Evolutionary conservation across 2,329 filamentous ascomycete genomes (phyloP).

Genomic region (Penicillium sp.): DNA sequence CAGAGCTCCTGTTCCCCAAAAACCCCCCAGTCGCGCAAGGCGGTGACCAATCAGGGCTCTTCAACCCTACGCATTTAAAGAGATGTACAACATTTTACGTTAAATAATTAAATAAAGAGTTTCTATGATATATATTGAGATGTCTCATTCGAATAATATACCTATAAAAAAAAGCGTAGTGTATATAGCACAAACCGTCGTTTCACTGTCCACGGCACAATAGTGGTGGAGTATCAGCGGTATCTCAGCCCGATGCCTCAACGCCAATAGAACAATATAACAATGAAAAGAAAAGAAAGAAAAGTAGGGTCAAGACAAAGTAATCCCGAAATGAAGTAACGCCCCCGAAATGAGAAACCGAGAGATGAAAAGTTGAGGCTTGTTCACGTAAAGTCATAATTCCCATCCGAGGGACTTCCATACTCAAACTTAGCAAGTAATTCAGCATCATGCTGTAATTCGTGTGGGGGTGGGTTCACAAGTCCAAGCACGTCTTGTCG

Average conservation of each 20-base stretch:
- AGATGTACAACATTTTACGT: background rate
- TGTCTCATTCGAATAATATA: background rate
- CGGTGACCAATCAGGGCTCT: slow-evolving; percentile 36
- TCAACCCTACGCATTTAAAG: slow-evolving; percentile 7
- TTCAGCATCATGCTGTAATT: slow-evolving; percentile 44
- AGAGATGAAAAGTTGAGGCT: slow-evolving; percentile 23
- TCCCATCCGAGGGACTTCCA: slow-evolving; percentile 40
- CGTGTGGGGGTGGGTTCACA: slow-evolving; percentile 40
- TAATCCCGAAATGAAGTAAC: slow-evolving; percentile 6
- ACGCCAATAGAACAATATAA: slow-evolving; percentile 9
- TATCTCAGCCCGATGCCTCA: slow-evolving; percentile 2
- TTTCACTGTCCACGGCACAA: background rate
- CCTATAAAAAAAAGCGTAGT: background rate
- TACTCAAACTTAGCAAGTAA: slow-evolving; percentile 43
- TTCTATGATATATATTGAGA: background rate
- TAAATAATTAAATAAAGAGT: background rate
- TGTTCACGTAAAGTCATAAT: slow-evolving; percentile 35
- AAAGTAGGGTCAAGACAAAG: slow-evolving; percentile 7
- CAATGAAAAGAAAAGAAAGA: background rate
- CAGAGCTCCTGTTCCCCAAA: slow-evolving; percentile 38
- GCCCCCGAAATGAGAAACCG: background rate
- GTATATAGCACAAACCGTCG: background rate
- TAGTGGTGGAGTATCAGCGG: slow-evolving; percentile 4
- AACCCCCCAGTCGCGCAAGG: slow-evolving; percentile 33
- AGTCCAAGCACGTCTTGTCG: slow-evolving; percentile 41